phyloP scores from a whole-genome alignment of 176 grass and related monocot species.

The Carex pumila region DNA sequence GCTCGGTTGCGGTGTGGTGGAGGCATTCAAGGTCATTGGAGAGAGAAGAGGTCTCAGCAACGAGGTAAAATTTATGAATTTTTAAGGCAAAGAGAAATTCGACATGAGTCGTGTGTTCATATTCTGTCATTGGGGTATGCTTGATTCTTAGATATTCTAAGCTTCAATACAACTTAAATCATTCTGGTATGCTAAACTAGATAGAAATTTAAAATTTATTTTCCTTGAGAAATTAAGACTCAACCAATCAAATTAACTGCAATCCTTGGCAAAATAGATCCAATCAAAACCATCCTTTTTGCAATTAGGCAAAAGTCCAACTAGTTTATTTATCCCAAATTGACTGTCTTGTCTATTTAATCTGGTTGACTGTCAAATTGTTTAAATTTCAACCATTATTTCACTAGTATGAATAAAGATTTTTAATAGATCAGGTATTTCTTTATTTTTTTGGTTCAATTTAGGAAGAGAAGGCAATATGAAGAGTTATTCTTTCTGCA shows the following conservation, averaged over 20 bases:
- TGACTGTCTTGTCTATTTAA: not conserved
- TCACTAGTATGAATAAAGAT: too few species aligned
- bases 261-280: not conserved
- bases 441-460: too few species aligned
- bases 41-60: conserved; percentile 39
- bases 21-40: conserved; percentile 45
- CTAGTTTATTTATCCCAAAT: not conserved
- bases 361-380: not conserved
- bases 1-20: conserved; percentile 44
- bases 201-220: not conserved
- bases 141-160: too few species aligned
- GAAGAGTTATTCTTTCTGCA: too few species aligned
- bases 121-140: too few species aligned
- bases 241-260: not conserved
- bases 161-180: not conserved
- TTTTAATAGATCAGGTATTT: too few species aligned
- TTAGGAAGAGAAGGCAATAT: too few species aligned
- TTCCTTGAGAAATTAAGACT: not conserved
- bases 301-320: not conserved
- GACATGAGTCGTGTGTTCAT: too few species aligned
- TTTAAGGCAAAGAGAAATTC: too few species aligned
- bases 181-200: not conserved
- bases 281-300: not conserved
- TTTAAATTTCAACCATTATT: not conserved
- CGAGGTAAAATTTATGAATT: conserved; percentile 9